These are phyloP conservation scores for Hemisphaericaspora nanyangensis DNA, from an alignment of 805 yeast genomes.

Conservation along the genomic window DNA sequence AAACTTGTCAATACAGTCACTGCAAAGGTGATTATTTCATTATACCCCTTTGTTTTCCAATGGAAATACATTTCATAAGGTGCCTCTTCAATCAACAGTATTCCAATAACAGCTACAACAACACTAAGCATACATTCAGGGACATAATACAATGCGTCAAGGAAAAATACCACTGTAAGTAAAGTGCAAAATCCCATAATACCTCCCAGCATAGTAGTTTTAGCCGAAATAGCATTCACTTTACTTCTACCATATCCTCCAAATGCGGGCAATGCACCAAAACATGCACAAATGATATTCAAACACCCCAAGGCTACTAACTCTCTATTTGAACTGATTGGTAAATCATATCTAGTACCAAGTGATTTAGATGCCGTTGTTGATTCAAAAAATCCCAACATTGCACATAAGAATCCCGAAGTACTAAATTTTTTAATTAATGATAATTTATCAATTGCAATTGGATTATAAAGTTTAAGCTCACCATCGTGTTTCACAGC, in stretches of 20 bases:
- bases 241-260: slow-evolving; percentile 96
- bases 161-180: slow-evolving; percentile 54
- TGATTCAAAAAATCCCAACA: slow-evolving; percentile 88
- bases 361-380: slow-evolving; percentile 89
- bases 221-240: slow-evolving; percentile 80
- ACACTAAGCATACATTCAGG: slow-evolving; percentile 81
- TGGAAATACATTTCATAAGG: slow-evolving; percentile 78
- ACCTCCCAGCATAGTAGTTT: slow-evolving; percentile 78
- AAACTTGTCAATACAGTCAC: slow-evolving; percentile 38
- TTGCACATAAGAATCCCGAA: slow-evolving; percentile 69
- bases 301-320: slow-evolving; percentile 82
- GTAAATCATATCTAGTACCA: slow-evolving; percentile 66
- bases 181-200: slow-evolving; percentile 77
- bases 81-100: slow-evolving; percentile 68
- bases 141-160: slow-evolving; percentile 63
- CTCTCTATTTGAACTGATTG: slow-evolving; percentile 84
- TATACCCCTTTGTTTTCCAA: slow-evolving; percentile 66
- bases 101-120: slow-evolving; percentile 70
- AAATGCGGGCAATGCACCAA: slow-evolving; percentile 80
- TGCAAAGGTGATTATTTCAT: slow-evolving; percentile 56
- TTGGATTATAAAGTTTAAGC: slow-evolving; percentile 53
- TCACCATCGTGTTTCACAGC: slow-evolving; percentile 48
- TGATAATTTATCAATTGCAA: slow-evolving; percentile 44
- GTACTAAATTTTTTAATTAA: slow-evolving; percentile 60
- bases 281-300: slow-evolving; percentile 61